These are phyloP conservation scores for Suillus discolor DNA, from an alignment of 768 basidiomycete genomes.

Conservation along the genomic window DNA sequence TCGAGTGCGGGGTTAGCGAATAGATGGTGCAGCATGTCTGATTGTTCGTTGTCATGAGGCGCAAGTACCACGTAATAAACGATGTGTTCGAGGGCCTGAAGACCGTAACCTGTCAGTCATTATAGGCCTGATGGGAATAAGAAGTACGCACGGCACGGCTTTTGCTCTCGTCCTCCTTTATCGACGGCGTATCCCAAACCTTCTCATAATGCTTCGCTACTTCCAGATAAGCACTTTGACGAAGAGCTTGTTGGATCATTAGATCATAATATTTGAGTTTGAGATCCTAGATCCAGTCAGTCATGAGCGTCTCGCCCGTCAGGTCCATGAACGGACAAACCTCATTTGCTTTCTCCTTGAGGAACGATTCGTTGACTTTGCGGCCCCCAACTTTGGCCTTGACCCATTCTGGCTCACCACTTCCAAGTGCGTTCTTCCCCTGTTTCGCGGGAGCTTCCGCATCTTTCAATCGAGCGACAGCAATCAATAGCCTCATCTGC, in stretches of 20 bases:
- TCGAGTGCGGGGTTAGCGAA: conserved; percentile 75
- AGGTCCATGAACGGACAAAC: conserved; percentile 42
- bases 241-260: conserved; percentile 94
- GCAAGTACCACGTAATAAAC: conserved; percentile 94
- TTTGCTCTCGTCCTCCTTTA: conserved; percentile 82
- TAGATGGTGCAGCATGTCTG: conserved; percentile 92
- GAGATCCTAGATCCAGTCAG: conserved; percentile 63
- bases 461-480: conserved; percentile 78
- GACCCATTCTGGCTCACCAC: conserved; percentile 89
- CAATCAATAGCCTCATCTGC: conserved; percentile 90
- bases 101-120: conserved; percentile 8
- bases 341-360: conserved; percentile 88
- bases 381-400: conserved; percentile 90
- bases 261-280: conserved; percentile 96
- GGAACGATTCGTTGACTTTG: conserved; percentile 91
- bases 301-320: conserved; percentile 12
- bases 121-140: conserved; percentile 5
- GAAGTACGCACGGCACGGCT: conserved; percentile 58
- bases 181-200: conserved; percentile 95
- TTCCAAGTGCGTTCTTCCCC: conserved; percentile 57
- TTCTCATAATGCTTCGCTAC: conserved; percentile 95
- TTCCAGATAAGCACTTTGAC: conserved; percentile 84
- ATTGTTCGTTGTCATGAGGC: conserved; percentile 95
- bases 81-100: conserved; percentile 89
- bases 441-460: conserved; percentile 58